A percentile compares a stretch with the other conserved stretches of the same genome.
These are phyloP conservation scores for Sclerotinia spermophila DNA, from an alignment of 2,329 filamentous ascomycete genomes.

Conservation along the genomic window DNA sequence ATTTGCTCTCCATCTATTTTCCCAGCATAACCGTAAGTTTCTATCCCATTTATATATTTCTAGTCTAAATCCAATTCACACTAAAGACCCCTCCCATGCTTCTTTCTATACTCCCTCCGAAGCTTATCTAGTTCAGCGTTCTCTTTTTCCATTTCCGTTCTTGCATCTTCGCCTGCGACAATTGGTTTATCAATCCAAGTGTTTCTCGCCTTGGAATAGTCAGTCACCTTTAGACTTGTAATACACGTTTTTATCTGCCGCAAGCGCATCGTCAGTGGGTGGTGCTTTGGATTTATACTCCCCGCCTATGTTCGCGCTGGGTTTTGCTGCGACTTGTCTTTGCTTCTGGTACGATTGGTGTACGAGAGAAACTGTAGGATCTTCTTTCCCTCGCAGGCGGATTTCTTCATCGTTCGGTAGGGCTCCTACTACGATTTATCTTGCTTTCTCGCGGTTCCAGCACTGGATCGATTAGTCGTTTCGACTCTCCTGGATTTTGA, in stretches of 20 bases:
- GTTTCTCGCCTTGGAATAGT: background rate
- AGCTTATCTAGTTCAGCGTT: background rate
- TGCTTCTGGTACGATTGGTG: no score
- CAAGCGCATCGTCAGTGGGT: background rate
- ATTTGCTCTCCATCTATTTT: no score
- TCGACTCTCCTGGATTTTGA: no score
- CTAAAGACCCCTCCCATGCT: background rate
- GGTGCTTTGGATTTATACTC: background rate
- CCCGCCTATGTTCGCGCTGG: background rate
- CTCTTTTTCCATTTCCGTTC: no score
- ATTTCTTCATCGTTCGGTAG: no score
- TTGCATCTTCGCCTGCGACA: no score
- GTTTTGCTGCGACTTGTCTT: background rate
- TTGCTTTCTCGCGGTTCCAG: background rate
- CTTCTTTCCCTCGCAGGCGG: background rate
- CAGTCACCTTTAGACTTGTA: background rate
- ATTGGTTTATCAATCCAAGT: background rate
- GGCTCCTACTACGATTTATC: background rate
- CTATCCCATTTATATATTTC: background rate
- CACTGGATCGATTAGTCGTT: background rate
- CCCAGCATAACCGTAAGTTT: no score
- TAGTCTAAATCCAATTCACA: background rate
- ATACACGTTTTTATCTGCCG: background rate
- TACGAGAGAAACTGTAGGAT: background rate
- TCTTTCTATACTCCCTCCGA: rapidly evolving